Conservation (phyloP, 305 asterid species). For the Fraxinus sp. region DNA sequence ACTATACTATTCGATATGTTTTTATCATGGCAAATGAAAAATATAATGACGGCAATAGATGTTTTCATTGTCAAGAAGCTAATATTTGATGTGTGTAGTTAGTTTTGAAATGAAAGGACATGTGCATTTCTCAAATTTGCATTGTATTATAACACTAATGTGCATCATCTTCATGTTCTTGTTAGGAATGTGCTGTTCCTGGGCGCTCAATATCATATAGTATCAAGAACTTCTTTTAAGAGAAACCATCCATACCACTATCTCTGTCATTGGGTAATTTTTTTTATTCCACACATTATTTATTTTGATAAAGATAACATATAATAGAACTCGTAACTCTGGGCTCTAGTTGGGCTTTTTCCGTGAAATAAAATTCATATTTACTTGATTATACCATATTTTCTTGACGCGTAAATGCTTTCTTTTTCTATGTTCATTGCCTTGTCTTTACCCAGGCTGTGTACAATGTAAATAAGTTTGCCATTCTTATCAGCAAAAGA, state of each 20-base stretch:
- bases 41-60: background rate
- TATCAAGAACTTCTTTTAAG: conserved; percentile 53
- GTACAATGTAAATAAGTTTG: conserved; percentile 82
- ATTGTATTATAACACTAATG: conserved; percentile 23
- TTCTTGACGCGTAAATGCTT: background rate
- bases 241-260: conserved; percentile 41
- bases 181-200: conserved; percentile 72
- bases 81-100: background rate
- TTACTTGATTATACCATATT: background rate
- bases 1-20: background rate
- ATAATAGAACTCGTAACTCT: background rate
- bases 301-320: background rate
- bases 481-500: conserved; percentile 64
- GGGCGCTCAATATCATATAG: conserved; percentile 67
- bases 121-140: background rate
- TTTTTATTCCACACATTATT: background rate
- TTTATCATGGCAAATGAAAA: background rate
- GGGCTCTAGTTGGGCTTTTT: background rate
- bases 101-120: background rate
- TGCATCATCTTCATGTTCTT: conserved; percentile 65
- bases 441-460: conserved; percentile 54
- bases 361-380: background rate
- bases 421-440: conserved; percentile 9
- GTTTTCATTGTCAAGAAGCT: background rate
- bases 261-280: conserved; percentile 88